Percentiles rank a stretch among this genome's conserved stretches.
These are phyloP conservation scores for Tolypocladium nubicola DNA, from an alignment of 2,329 filamentous ascomycete species.

Conservation along the genomic window DNA sequence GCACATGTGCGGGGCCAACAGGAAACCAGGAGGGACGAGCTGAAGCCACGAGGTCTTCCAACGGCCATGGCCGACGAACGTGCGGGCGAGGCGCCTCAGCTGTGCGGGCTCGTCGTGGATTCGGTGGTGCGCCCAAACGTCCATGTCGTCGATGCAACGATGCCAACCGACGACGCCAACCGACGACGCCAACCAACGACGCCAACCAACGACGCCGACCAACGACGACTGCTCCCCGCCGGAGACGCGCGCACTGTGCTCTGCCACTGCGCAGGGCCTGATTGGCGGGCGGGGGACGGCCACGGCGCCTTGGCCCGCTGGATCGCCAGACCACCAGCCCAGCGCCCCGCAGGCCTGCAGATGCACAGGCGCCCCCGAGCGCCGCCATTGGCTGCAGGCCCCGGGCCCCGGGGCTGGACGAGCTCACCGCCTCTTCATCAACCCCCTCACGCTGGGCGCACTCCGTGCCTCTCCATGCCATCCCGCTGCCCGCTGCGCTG, in stretches of 20 bases:
- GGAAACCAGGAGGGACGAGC: background rate
- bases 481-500: background rate
- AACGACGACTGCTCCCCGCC: background rate
- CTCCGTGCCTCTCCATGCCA: background rate
- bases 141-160: too few species aligned
- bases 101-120: background rate
- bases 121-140: background rate
- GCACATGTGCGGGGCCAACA: background rate
- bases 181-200: too few species aligned
- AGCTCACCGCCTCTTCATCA: slow-evolving; percentile 27
- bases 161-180: too few species aligned
- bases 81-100: background rate
- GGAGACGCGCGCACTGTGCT: background rate
- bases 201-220: too few species aligned
- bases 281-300: slow-evolving; percentile 3
- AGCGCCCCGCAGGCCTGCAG: slow-evolving; percentile 15
- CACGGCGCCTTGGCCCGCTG: slow-evolving; percentile 9
- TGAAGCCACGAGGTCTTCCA: background rate
- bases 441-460: slow-evolving; percentile 10
- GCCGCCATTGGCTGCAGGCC: slow-evolving; percentile 22
- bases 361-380: slow-evolving; percentile 18
- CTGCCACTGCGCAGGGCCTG: background rate
- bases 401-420: slow-evolving; percentile 20
- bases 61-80: background rate
- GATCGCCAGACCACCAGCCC: slow-evolving; percentile 12